Evolutionary conservation across 139 green algal species (phyloP).

Genomic region (Diplosphaera chodatii): DNA sequence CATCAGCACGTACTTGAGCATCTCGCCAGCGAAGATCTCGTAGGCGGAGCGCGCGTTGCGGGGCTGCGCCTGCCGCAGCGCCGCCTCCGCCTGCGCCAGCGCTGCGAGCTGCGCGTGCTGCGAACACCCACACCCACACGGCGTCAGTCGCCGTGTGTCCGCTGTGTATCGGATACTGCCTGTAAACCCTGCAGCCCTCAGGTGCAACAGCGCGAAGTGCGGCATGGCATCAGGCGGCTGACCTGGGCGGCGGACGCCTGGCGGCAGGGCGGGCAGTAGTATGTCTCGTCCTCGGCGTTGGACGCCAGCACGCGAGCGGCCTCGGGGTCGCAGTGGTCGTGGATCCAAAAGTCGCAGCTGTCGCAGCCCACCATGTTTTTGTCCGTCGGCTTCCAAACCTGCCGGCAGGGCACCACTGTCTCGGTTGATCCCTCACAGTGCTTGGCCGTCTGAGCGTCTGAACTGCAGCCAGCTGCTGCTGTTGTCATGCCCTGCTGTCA

Average conservation of each 20-base stretch:
- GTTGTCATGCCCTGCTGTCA: too few relatives aligned
- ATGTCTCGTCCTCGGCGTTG: constrained; percentile 2
- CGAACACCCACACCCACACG: too few relatives aligned
- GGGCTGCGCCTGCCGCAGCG: constrained; percentile 13
- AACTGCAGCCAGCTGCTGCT: too few relatives aligned
- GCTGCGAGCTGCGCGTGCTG: neutral
- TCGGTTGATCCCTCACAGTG: too few relatives aligned
- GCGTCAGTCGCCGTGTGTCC: too few relatives aligned
- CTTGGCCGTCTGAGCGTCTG: too few relatives aligned
- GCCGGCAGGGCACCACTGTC: too few relatives aligned
- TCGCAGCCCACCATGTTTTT: constrained; percentile 42
- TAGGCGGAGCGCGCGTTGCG: constrained; percentile 10
- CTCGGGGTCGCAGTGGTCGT: constrained; percentile 20
- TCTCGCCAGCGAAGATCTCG: constrained; percentile 19
- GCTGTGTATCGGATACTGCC: too few relatives aligned
- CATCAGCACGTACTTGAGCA: constrained; percentile 21
- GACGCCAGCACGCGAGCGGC: constrained; percentile 4
- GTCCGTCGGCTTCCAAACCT: constrained; percentile 20
- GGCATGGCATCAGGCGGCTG: too few relatives aligned
- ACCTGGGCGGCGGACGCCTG: neutral
- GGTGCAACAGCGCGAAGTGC: too few relatives aligned
- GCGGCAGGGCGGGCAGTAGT: constrained; percentile 19
- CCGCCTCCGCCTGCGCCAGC: constrained; percentile 12
- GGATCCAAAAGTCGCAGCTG: constrained; percentile 27
- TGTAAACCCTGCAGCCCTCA: too few relatives aligned